Base-by-base conservation (phyloP, 2,329 filamentous ascomycete species). In the Xylaria sp. region DNA sequence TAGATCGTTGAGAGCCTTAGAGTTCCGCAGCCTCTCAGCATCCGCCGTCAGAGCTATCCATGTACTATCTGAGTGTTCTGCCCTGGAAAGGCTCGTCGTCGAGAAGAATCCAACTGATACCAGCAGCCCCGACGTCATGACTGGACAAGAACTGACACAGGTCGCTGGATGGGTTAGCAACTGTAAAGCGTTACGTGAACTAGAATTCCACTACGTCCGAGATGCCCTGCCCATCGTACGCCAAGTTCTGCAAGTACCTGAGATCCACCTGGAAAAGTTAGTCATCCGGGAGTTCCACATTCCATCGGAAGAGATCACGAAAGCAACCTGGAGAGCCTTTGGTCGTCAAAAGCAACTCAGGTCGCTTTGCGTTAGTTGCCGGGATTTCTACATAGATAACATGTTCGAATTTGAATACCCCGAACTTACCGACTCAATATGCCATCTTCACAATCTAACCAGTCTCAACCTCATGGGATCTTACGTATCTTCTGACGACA, bases 381-480 rank as follows among this genome's bases (percentile, higher is more conserved):
- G 66, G 21, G 73, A 79, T 56, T 79, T 84, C 60, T 79, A 82
- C 66, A 74, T 82, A 4, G 80, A 85, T 19, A 75, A 76, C 72
- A 87, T 1, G 76, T 84, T 23, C 73, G 82, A 19, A n/a, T 78
- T 55, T 5, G 40, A 49, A 7, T 68, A 70, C 21, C 59, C 66
- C 1, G 54, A 68, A 4, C 68, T 80, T 12, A 60, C 73, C 15
- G 57, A 70, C 7, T 74, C 85, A 0, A 75, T 90, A 14, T 83
- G 79, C 64, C 75, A 77, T 28, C 75, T 89, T 19, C 79, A 72
- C 19, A 77, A 83, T 8, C 78, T 90, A 15, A 81, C 78, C 23
- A 78, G 82, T 19, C 77, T 90, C 2, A 80, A 84, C 38, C 73
- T 88, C 1, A 78, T 81, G 33, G 78, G 82, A 31, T 78, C 85